Percentiles rank a stretch among this genome's conserved stretches.
phyloP scores from a whole-genome alignment of 2,329 filamentous ascomycete genomes.

The Proliferodiscus dingleyae region DNA sequence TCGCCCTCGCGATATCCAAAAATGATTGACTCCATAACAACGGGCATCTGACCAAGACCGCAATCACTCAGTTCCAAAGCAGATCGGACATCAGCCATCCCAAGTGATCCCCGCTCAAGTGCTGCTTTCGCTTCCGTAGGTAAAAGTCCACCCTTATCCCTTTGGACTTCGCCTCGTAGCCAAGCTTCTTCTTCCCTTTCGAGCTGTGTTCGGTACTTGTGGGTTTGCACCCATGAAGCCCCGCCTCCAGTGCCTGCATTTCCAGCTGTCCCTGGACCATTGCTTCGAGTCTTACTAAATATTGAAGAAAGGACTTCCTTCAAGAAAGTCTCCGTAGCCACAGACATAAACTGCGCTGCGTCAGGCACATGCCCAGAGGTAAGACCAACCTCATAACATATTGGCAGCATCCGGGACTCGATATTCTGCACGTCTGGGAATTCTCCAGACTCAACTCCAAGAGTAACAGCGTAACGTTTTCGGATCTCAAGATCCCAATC shows the following conservation, averaged over 20 bases:
- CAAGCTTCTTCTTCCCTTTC: slow-evolving; percentile 70
- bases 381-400: slow-evolving; percentile 63
- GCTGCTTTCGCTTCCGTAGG: slow-evolving; percentile 77
- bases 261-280: slow-evolving; percentile 58
- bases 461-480: slow-evolving; percentile 58
- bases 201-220: slow-evolving; percentile 70
- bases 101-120: slow-evolving; percentile 64
- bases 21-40: slow-evolving; percentile 65
- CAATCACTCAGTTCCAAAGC: slow-evolving; percentile 71
- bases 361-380: slow-evolving; percentile 54
- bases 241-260: slow-evolving; percentile 60
- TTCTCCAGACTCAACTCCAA: slow-evolving; percentile 64
- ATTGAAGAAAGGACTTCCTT: slow-evolving; percentile 61
- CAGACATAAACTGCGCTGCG: slow-evolving; percentile 58
- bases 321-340: slow-evolving; percentile 62
- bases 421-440: slow-evolving; percentile 63
- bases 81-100: slow-evolving; percentile 73
- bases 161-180: slow-evolving; percentile 65
- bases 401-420: slow-evolving; percentile 60
- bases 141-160: slow-evolving; percentile 72
- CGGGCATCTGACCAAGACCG: slow-evolving; percentile 71
- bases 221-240: slow-evolving; percentile 70
- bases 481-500: slow-evolving; percentile 64
- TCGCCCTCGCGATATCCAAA: slow-evolving; percentile 72
- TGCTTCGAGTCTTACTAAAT: slow-evolving; percentile 59